These are phyloP conservation scores for Kuraishia molischiana DNA, from an alignment of 805 yeast species.

Conservation along the genomic window DNA sequence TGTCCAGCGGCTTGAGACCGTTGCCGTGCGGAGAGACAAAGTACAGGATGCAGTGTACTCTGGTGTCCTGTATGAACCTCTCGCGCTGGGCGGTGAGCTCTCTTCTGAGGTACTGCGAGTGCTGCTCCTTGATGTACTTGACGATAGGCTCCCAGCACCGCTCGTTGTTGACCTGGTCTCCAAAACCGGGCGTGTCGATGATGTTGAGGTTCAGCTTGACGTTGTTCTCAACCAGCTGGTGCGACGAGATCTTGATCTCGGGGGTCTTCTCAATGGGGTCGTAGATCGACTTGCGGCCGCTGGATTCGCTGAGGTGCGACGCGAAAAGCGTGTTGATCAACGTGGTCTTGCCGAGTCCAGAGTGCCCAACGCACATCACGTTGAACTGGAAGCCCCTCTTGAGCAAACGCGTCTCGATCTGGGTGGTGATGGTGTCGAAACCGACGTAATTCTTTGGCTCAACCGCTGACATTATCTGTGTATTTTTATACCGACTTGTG, in stretches of 20 bases:
- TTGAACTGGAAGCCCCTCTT: constrained; percentile 93
- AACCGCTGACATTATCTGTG: constrained; percentile 4
- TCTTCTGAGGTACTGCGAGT: constrained; percentile 80
- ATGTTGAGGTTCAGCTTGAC: constrained; percentile 80
- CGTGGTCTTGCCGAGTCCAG: constrained; percentile 94
- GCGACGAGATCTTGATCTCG: constrained; percentile 68
- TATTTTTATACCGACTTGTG: too few species aligned
- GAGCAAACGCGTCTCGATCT: constrained; percentile 85
- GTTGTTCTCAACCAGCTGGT: constrained; percentile 71
- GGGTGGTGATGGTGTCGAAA: constrained; percentile 91
- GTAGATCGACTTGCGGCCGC: constrained; percentile 56
- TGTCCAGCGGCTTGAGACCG: constrained; percentile 78
- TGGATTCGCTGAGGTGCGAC: constrained; percentile 62
- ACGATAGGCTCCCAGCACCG: constrained; percentile 96
- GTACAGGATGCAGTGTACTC: constrained; percentile 90
- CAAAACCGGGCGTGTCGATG: constrained; percentile 97
- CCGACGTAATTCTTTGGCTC: constrained; percentile 84
- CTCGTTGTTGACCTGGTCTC: constrained; percentile 92
- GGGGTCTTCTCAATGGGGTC: constrained; percentile 82
- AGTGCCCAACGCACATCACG: constrained; percentile 85
- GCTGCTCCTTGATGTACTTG: constrained; percentile 92
- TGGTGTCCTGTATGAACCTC: constrained; percentile 67
- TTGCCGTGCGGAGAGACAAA: constrained; percentile 84
- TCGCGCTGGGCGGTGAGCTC: constrained; percentile 95
- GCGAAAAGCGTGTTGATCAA: constrained; percentile 85